Conservation (phyloP, 768 basidiomycete genomes). For the Rhodotorula babjevae region DNA sequence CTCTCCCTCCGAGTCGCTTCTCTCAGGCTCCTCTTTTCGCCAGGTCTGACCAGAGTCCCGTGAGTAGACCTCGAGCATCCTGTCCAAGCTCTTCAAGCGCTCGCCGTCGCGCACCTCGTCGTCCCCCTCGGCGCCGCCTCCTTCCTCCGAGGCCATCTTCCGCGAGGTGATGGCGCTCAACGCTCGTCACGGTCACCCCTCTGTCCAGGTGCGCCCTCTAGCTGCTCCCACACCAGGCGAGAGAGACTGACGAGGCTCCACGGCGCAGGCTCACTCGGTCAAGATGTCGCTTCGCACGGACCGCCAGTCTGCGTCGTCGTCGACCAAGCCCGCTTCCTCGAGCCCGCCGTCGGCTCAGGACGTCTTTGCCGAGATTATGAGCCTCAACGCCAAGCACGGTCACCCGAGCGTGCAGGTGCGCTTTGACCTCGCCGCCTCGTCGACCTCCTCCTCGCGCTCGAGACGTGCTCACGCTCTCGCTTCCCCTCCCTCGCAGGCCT, state of each 20-base stretch:
- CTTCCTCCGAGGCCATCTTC: slow-evolving; percentile 4
- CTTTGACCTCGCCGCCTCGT: too few relatives aligned
- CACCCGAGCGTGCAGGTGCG: not conserved
- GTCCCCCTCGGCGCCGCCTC: not conserved
- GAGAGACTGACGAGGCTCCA: not conserved
- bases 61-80: not conserved
- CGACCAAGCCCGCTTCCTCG: not conserved
- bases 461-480: not conserved
- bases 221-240: too few relatives aligned
- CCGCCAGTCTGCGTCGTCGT: not conserved
- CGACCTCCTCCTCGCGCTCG: too few relatives aligned
- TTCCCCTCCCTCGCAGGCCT: not conserved
- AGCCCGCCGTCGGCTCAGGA: not conserved
- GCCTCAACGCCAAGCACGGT: not conserved
- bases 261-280: slow-evolving; percentile 5
- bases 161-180: slow-evolving; percentile 20
- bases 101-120: not conserved
- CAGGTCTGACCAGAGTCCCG: too few relatives aligned
- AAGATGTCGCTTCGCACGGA: slow-evolving; percentile 2
- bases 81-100: not conserved
- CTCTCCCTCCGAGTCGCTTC: not conserved
- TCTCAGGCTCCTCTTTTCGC: not conserved
- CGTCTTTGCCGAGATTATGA: slow-evolving; percentile 6
- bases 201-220: slow-evolving; percentile 16
- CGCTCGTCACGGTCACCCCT: slow-evolving; percentile 17